Conservation (phyloP, 352 stramenopile genomes). For the Pythium biforme region DNA sequence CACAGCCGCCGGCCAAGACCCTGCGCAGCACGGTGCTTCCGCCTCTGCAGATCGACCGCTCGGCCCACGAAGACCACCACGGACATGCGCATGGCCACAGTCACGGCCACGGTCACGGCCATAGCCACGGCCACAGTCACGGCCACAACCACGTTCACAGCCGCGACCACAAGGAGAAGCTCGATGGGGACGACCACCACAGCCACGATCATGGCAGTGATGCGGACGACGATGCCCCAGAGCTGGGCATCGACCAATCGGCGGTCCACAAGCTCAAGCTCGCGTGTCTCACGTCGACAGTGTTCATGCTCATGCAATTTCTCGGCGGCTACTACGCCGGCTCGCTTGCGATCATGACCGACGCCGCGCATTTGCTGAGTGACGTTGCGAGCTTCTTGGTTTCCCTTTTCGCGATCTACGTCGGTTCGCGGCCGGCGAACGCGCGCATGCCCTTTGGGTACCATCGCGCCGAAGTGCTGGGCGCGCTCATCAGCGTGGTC, state of each 20-base stretch:
- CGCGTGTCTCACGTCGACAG: slow-evolving; percentile 77
- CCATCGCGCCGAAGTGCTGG: slow-evolving; percentile 95
- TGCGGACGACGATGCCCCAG: slow-evolving; percentile 18
- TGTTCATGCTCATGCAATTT: slow-evolving; percentile 97
- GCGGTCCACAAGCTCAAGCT: slow-evolving; percentile 71
- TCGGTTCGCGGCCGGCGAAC: slow-evolving; percentile 51
- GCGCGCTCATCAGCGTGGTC: slow-evolving; percentile 93
- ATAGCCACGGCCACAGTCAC: slow-evolving; percentile 34
- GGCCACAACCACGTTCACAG: slow-evolving; percentile 29
- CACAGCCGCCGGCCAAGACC: not conserved
- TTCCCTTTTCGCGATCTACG: slow-evolving; percentile 81
- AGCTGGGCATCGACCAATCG: slow-evolving; percentile 36
- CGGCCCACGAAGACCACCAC: slow-evolving; percentile 26
- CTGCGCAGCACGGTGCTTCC: slow-evolving; percentile 17
- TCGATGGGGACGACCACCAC: slow-evolving; percentile 17
- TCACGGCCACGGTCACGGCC: slow-evolving; percentile 22
- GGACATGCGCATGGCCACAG: slow-evolving; percentile 33
- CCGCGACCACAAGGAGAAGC: slow-evolving; percentile 23
- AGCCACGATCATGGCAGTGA: not conserved
- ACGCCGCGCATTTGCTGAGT: slow-evolving; percentile 78
- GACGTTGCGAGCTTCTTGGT: slow-evolving; percentile 81
- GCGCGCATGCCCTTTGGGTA: slow-evolving; percentile 93
- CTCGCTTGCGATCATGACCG: slow-evolving; percentile 95
- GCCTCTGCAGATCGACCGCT: slow-evolving; percentile 20
- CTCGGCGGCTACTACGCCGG: slow-evolving; percentile 92